Evolutionary conservation across 805 yeast species (phyloP).

Genomic region (Maudiozyma serrabonitensis): DNA sequence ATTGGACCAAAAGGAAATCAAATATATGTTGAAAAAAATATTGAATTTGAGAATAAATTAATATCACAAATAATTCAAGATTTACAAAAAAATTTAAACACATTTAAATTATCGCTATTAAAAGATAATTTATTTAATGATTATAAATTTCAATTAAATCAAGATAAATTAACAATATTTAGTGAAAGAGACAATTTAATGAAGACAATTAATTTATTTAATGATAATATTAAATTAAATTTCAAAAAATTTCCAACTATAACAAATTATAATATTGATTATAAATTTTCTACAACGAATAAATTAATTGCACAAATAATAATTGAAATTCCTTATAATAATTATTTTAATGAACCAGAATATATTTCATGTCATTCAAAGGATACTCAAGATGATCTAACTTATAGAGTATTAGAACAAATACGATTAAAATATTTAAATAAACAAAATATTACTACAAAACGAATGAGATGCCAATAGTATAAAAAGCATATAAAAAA

Average conservation of each 20-base stretch:
- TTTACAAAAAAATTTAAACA: not conserved
- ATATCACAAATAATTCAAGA: not conserved
- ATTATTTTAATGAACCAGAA: too few species aligned
- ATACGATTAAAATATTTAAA: too few species aligned
- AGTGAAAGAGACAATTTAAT: not conserved
- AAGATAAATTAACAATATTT: not conserved
- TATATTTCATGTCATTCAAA: too few species aligned
- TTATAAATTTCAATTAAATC: not conserved
- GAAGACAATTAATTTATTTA: not conserved
- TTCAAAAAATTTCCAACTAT: not conserved
- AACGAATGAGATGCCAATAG: too few species aligned
- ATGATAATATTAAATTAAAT: not conserved
- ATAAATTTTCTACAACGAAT: not conserved
- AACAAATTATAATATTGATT: not conserved
- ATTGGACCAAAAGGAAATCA: not conserved
- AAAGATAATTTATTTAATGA: not conserved
- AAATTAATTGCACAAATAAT: not conserved
- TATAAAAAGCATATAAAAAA: slow-evolving; percentile 18
- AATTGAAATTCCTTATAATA: not conserved
- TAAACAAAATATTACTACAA: too few species aligned
- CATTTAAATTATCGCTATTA: not conserved
- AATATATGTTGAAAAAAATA: not conserved
- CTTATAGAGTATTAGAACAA: too few species aligned
- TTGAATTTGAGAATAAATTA: not conserved
- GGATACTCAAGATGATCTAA: too few species aligned